phyloP scores from a whole-genome alignment of 441 rosid species.

The Bruguiera hainesii region DNA sequence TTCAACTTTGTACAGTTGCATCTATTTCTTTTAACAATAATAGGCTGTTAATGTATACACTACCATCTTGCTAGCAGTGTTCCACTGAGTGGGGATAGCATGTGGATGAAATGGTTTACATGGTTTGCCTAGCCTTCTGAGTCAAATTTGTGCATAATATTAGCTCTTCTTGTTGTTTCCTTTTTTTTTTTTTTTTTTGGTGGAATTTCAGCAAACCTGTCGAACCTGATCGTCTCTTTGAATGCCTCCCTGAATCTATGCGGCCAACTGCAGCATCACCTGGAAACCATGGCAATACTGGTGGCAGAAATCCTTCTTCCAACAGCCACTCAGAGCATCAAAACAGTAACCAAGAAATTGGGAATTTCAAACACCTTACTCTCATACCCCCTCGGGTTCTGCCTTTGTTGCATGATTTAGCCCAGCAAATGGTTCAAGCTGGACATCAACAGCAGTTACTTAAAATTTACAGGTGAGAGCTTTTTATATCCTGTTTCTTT shows the following conservation, averaged over 20 bases:
- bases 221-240: constrained; percentile 94
- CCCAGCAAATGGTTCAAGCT: constrained; percentile 91
- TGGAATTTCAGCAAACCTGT: constrained; percentile 70
- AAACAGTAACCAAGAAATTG: constrained; percentile 47
- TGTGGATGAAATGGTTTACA: neutral
- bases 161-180: constrained; percentile 3
- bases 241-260: constrained; percentile 88
- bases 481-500: neutral
- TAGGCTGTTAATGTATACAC: neutral
- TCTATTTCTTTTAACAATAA: neutral
- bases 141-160: constrained; percentile 10
- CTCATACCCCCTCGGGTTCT: constrained; percentile 84
- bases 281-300: constrained; percentile 38
- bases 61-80: constrained; percentile 8
- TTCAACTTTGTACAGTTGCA: neutral
- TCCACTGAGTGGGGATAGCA: neutral
- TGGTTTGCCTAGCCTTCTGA: constrained; percentile 4
- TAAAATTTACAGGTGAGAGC: constrained; percentile 61
- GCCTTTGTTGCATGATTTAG: constrained; percentile 91
- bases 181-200: constrained; percentile 4
- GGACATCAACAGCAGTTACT: constrained; percentile 77
- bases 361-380: constrained; percentile 64
- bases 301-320: constrained; percentile 39
- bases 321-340: constrained; percentile 54
- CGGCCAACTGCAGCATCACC: constrained; percentile 76